These are phyloP conservation scores for Venturia nashicola DNA, from an alignment of 2,329 filamentous ascomycete species.

Conservation along the genomic window DNA sequence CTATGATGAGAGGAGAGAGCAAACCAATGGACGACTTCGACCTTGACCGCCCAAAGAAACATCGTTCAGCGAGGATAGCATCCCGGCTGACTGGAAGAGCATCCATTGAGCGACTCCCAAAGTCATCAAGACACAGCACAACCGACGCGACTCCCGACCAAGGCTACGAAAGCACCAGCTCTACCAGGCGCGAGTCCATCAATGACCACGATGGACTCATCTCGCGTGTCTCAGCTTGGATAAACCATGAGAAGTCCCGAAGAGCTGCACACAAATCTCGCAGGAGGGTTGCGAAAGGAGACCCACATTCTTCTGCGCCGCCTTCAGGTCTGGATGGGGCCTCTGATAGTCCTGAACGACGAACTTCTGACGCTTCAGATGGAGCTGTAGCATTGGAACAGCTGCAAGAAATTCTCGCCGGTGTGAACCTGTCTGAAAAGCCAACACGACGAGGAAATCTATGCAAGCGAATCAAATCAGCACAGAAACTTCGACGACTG, in stretches of 20 bases:
- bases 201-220: conserved; percentile 1
- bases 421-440: conserved; percentile 19
- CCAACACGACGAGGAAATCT: conserved; percentile 22
- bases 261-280: conserved; percentile 43
- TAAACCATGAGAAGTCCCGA: conserved; percentile 65
- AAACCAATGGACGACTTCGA: conserved; percentile 30
- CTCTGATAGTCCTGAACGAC: conserved; percentile 2
- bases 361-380: conserved; percentile 39
- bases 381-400: conserved; percentile 65
- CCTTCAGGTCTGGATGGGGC: conserved; percentile 7
- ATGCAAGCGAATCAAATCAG: conserved; percentile 19
- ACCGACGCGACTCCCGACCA: neutral
- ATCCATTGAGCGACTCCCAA: conserved; percentile 17
- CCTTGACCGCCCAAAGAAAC: conserved; percentile 26
- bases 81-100: conserved; percentile 32
- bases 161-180: conserved; percentile 3
- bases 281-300: conserved; percentile 21
- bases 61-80: conserved; percentile 24
- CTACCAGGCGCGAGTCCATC: conserved; percentile 1
- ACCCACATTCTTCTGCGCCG: conserved; percentile 1
- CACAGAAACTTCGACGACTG: conserved; percentile 30
- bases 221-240: conserved; percentile 40
- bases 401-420: conserved; percentile 60
- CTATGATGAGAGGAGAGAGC: conserved; percentile 31
- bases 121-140: neutral